Conservation (phyloP, 2,329 filamentous ascomycete species). For the Dryadomyces quercus-mongolicae region DNA sequence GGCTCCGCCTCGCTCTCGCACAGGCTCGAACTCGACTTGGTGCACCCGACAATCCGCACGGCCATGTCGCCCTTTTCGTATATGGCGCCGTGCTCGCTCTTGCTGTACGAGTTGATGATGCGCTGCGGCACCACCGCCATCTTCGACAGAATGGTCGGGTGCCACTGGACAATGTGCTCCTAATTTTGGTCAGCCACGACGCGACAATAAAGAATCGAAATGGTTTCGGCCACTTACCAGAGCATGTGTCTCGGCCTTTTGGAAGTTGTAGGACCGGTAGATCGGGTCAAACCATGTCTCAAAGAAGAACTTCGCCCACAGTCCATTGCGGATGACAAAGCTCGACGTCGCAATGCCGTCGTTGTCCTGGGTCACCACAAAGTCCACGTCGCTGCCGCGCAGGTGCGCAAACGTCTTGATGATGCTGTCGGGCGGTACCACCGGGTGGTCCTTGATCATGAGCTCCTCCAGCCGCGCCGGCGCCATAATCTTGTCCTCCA, state of each 20-base stretch:
- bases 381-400: conserved; percentile 63
- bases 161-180: conserved; percentile 92
- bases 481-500: conserved; percentile 62
- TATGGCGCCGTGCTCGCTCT: conserved; percentile 39
- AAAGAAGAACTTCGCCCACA: conserved; percentile 86
- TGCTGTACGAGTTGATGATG: conserved; percentile 66
- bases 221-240: no score
- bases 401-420: conserved; percentile 87
- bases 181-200: conserved; percentile 21
- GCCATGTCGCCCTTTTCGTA: conserved; percentile 81
- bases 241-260: conserved; percentile 85
- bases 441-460: conserved; percentile 75
- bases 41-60: conserved; percentile 66
- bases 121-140: conserved; percentile 82
- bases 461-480: conserved; percentile 54
- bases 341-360: conserved; percentile 67
- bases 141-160: conserved; percentile 86
- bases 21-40: conserved; percentile 38
- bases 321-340: conserved; percentile 69
- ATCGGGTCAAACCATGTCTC: conserved; percentile 95
- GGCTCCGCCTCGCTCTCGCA: conserved; percentile 60
- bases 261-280: conserved; percentile 90
- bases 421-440: conserved; percentile 91
- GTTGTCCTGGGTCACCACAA: conserved; percentile 75
- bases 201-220: no score